Conservation (phyloP, 2,329 filamentous ascomycete species). For the Graphiopsis chlorocephala region DNA sequence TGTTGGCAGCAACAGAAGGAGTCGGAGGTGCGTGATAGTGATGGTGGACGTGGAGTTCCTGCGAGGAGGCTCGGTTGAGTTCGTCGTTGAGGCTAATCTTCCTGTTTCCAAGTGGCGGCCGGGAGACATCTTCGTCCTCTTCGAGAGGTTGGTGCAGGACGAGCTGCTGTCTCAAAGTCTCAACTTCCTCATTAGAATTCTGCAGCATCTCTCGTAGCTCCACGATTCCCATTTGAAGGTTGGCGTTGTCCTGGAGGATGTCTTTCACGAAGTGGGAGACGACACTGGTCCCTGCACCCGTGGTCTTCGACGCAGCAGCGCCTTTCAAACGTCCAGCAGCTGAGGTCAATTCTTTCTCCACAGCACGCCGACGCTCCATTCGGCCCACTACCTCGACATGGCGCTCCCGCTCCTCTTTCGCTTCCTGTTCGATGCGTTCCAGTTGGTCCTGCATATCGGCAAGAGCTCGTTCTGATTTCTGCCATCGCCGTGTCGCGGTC, state of each 20-base stretch:
- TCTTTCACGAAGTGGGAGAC: slow-evolving; percentile 97
- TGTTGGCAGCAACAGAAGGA: slow-evolving; percentile 22
- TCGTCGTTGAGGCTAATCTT: slow-evolving; percentile 67
- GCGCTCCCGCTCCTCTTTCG: slow-evolving; percentile 72
- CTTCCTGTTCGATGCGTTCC: slow-evolving; percentile 82
- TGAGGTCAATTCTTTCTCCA: slow-evolving; percentile 77
- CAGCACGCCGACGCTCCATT: slow-evolving; percentile 77
- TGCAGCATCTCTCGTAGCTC: slow-evolving; percentile 88
- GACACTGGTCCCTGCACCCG: slow-evolving; percentile 61
- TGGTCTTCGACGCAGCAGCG: slow-evolving; percentile 67
- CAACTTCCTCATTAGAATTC: slow-evolving; percentile 91
- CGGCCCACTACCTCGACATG: slow-evolving; percentile 77
- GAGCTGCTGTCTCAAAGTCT: slow-evolving; percentile 78
- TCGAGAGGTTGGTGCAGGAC: slow-evolving; percentile 70
- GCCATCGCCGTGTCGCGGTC: slow-evolving; percentile 78
- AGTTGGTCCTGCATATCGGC: slow-evolving; percentile 80
- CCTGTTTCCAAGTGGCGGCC: slow-evolving; percentile 26
- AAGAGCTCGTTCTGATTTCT: slow-evolving; percentile 76
- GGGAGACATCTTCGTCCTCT: slow-evolving; percentile 32
- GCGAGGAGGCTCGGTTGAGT: slow-evolving; percentile 59
- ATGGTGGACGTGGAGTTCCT: slow-evolving; percentile 88
- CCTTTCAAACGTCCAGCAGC: slow-evolving; percentile 79
- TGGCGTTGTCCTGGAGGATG: slow-evolving; percentile 91
- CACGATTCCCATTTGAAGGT: slow-evolving; percentile 84
- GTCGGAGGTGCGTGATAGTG: slow-evolving; percentile 72